Conservation (phyloP, 805 yeast genomes). For the Candida dajiaensis region DNA sequence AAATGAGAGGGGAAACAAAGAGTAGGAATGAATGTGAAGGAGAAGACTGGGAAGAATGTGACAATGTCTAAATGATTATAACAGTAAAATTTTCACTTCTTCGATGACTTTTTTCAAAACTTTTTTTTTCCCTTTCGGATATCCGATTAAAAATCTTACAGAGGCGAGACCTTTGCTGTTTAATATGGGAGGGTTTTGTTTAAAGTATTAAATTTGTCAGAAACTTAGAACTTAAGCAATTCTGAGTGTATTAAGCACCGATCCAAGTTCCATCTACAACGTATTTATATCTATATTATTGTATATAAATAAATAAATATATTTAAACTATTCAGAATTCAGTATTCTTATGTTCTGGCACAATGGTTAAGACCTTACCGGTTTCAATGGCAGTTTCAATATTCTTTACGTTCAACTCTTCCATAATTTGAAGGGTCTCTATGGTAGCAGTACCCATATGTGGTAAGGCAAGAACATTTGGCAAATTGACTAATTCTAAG, state of each 20-base stretch:
- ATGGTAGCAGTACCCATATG: conserved; percentile 82
- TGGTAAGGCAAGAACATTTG: conserved; percentile 73
- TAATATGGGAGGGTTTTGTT: too few species aligned
- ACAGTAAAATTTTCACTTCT: neutral
- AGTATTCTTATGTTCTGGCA: conserved; percentile 63
- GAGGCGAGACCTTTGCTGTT: neutral
- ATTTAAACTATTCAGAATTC: conserved; percentile 4
- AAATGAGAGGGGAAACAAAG: neutral
- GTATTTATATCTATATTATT: too few species aligned
- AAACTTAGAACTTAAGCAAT: too few species aligned
- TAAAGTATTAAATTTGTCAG: too few species aligned
- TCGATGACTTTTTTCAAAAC: neutral
- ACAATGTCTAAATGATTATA: too few species aligned
- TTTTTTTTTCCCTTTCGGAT: too few species aligned
- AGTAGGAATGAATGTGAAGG: neutral
- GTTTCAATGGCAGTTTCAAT: conserved; percentile 48
- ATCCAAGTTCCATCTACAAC: too few species aligned
- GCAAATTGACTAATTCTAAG: conserved; percentile 51
- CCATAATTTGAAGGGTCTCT: conserved; percentile 79
- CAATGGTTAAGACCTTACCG: conserved; percentile 67
- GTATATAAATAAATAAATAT: too few species aligned
- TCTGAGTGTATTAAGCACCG: too few species aligned
- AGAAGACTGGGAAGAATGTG: too few species aligned
- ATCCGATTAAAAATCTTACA: neutral
- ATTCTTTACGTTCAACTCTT: conserved; percentile 68